A percentile compares a stretch with the other conserved stretches of the same genome.
phyloP scores from a whole-genome alignment of 768 basidiomycete genomes.

The Tulasnella calospora region DNA sequence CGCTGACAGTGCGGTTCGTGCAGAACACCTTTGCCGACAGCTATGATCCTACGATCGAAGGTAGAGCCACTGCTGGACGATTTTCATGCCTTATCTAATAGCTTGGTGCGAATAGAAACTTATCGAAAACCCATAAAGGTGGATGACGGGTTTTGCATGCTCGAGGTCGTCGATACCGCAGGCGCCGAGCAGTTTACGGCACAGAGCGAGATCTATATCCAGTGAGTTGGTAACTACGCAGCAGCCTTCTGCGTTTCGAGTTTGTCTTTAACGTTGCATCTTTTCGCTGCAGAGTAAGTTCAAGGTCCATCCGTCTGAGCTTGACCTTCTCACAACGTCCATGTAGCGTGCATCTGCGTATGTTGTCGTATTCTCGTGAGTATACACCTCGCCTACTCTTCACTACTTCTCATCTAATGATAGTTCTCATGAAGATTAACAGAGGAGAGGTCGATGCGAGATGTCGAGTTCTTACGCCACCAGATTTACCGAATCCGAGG shows the following conservation, averaged over 20 bases:
- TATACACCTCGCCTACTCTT: background rate
- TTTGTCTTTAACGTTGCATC: background rate
- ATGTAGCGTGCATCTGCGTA: constrained; percentile 54
- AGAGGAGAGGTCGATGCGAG: constrained; percentile 73
- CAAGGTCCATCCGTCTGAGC: background rate
- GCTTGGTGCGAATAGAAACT: constrained; percentile 3
- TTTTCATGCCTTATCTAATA: background rate
- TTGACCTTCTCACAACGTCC: background rate
- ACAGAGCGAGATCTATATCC: constrained; percentile 26
- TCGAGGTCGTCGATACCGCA: constrained; percentile 28
- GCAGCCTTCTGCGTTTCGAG: background rate
- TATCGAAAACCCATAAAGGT: constrained; percentile 24
- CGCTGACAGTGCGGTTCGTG: constrained; percentile 27
- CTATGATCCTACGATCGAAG: constrained; percentile 30
- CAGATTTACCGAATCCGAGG: constrained; percentile 79
- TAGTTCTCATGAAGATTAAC: constrained; percentile 51
- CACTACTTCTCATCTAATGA: background rate
- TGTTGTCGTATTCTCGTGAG: constrained; percentile 74
- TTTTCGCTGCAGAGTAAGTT: constrained; percentile 1
- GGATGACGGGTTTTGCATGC: constrained; percentile 24
- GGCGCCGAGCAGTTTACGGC: constrained; percentile 29
- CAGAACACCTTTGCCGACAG: constrained; percentile 24
- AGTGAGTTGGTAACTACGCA: constrained; percentile 18
- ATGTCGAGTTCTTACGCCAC: constrained; percentile 73
- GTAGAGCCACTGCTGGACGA: background rate